These are phyloP conservation scores for Hydnomerulius pinastri DNA, from an alignment of 768 basidiomycete genomes.

Conservation along the genomic window DNA sequence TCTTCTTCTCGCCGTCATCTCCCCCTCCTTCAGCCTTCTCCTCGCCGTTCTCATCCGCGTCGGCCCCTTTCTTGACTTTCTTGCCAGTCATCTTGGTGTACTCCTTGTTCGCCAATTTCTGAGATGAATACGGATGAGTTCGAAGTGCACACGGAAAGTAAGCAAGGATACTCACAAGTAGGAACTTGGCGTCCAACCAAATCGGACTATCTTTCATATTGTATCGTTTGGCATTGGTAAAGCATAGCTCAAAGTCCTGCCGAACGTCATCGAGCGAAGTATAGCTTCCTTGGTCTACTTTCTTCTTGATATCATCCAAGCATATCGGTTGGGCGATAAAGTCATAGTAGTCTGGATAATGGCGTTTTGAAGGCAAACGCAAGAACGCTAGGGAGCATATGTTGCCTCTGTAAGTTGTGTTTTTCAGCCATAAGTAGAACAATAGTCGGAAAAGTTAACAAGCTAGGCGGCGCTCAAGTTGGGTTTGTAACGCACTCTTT, in stretches of 20 bases:
- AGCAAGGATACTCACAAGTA: conserved; percentile 56
- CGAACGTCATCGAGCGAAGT: conserved; percentile 64
- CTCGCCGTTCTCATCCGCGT: conserved; percentile 41
- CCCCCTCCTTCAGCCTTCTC: conserved; percentile 44
- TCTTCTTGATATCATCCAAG: conserved; percentile 85
- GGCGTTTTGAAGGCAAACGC: conserved; percentile 67
- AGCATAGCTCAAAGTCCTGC: conserved; percentile 75
- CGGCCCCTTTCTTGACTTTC: conserved; percentile 39
- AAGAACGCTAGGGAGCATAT: conserved; percentile 65
- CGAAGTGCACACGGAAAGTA: not conserved
- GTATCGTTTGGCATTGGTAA: conserved; percentile 80
- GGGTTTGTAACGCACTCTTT: conserved; percentile 77
- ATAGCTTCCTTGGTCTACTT: conserved; percentile 63
- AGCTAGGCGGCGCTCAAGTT: conserved; percentile 38
- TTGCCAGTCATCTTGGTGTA: conserved; percentile 48
- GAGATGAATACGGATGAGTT: conserved; percentile 5
- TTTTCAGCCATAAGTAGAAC: conserved; percentile 31
- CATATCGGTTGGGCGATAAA: conserved; percentile 82
- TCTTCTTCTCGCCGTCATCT: conserved; percentile 46
- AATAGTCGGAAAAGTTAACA: conserved; percentile 47
- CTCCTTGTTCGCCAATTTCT: conserved; percentile 53
- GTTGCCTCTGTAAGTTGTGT: conserved; percentile 54
- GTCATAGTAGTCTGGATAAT: conserved; percentile 85
- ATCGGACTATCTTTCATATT: conserved; percentile 80
- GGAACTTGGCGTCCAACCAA: conserved; percentile 78